A percentile compares a stretch with the other conserved stretches of the same genome.
Conservation (phyloP, 257 asterid genomes). For the Lycium ferocissimum region DNA sequence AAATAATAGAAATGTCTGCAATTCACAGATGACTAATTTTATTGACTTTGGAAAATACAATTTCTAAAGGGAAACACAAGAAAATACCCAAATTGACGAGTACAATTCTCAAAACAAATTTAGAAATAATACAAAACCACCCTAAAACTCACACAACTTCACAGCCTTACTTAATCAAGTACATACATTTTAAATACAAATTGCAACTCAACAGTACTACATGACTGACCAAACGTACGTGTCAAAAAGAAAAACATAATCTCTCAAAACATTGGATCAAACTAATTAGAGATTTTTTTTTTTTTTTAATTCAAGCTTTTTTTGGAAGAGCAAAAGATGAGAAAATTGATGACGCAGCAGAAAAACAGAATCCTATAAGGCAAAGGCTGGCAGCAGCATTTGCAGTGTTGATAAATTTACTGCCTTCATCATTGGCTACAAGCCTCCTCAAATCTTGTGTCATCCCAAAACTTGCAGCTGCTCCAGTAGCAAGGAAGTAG, state of each 20-base stretch:
- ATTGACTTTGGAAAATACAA: neutral
- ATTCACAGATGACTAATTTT: too few relatives aligned
- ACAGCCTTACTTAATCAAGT: neutral
- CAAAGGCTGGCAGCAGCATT: slow-evolving; percentile 62
- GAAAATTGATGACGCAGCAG: slow-evolving; percentile 50
- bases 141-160: neutral
- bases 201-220: neutral
- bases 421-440: neutral
- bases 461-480: slow-evolving; percentile 57
- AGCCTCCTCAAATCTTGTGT: slow-evolving; percentile 41
- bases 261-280: neutral
- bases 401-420: slow-evolving; percentile 35
- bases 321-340: slow-evolving; percentile 60
- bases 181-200: neutral
- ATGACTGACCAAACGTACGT: slow-evolving; percentile 5
- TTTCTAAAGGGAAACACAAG: neutral
- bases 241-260: neutral
- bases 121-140: neutral
- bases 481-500: slow-evolving; percentile 46
- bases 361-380: slow-evolving; percentile 44
- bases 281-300: too few relatives aligned
- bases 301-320: slow-evolving; percentile 19
- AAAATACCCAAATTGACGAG: neutral
- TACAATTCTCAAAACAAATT: neutral
- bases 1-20: too few relatives aligned